Evolutionary conservation across 108 stramenopile genomes (phyloP).

Genomic region (Cyclotella kingstonii): DNA sequence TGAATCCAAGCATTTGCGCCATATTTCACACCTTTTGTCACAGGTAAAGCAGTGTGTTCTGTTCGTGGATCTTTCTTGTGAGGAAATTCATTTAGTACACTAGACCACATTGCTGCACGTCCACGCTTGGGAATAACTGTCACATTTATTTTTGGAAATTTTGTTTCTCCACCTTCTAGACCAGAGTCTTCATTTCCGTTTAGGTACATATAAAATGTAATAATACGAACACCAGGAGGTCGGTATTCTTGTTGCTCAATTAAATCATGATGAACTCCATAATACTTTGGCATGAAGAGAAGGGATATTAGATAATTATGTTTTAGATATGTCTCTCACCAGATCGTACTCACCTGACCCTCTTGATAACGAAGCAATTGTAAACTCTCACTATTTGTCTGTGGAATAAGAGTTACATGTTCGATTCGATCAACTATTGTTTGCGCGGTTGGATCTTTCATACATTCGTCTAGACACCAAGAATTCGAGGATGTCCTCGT

Average conservation of each 20-base stretch:
- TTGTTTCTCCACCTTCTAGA: conserved; percentile 55
- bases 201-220: conserved; percentile 68
- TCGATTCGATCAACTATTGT: conserved; percentile 57
- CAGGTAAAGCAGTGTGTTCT: conserved; percentile 53
- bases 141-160: conserved; percentile 37
- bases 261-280: conserved; percentile 64
- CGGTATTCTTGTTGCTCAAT: conserved; percentile 44
- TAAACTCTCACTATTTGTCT: conserved; percentile 67
- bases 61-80: conserved; percentile 43
- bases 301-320: neutral
- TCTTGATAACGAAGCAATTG: conserved; percentile 70
- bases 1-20: conserved; percentile 27
- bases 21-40: conserved; percentile 53
- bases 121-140: conserved; percentile 44
- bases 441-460: conserved; percentile 43
- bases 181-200: conserved; percentile 59
- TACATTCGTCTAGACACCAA: conserved; percentile 72
- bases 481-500: conserved; percentile 47
- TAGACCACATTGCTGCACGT: conserved; percentile 54
- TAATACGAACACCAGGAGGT: conserved; percentile 55
- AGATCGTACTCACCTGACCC: conserved; percentile 51
- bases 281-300: conserved; percentile 25
- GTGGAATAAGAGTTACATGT: conserved; percentile 46
- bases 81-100: conserved; percentile 41
- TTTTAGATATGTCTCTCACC: neutral